phyloP scores from a whole-genome alignment of 2,329 filamentous ascomycete species.

The Aciculosporium take region DNA sequence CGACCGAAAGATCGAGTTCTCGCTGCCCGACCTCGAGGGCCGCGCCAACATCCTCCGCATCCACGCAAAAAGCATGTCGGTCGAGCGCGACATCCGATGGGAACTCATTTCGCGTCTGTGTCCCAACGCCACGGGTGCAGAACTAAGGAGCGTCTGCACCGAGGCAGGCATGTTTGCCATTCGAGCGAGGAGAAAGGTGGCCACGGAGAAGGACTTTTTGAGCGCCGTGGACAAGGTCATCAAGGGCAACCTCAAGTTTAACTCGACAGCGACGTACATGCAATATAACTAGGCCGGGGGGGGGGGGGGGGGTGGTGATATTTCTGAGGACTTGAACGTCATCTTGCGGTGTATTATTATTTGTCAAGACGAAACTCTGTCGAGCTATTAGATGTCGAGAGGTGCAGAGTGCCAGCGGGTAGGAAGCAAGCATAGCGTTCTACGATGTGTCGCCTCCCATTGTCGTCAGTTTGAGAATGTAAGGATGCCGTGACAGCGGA shows the following conservation, averaged over 20 bases:
- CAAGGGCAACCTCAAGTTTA: conserved; percentile 98
- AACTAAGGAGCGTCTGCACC: conserved; percentile 89
- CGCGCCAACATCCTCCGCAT: conserved; percentile 96
- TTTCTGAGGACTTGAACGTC: no score
- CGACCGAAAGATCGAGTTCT: conserved; percentile 98
- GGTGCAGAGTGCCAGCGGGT: conserved; percentile 9
- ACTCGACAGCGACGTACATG: conserved; percentile 94
- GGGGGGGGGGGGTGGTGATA: no score
- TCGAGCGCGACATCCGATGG: conserved; percentile 97
- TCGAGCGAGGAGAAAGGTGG: conserved; percentile 85
- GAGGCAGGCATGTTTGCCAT: conserved; percentile 99
- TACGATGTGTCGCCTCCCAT: not conserved
- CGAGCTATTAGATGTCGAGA: conserved; percentile 12
- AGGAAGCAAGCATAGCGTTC: not conserved
- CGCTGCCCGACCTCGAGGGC: conserved; percentile 89
- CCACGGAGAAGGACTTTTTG: conserved; percentile 96
- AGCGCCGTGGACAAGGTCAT: conserved; percentile 98
- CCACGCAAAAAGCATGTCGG: conserved; percentile 98
- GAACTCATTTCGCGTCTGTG: conserved; percentile 94
- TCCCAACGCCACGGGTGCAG: conserved; percentile 92
- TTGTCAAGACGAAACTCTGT: conserved; percentile 10
- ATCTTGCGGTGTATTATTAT: conserved; percentile 22
- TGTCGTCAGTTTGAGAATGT: no score
- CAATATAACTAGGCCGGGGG: conserved; percentile 76
- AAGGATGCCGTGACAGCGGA: not conserved